These are phyloP conservation scores for Pseudocercospora fuligena DNA, from an alignment of 2,329 filamentous ascomycete genomes.

Conservation along the genomic window DNA sequence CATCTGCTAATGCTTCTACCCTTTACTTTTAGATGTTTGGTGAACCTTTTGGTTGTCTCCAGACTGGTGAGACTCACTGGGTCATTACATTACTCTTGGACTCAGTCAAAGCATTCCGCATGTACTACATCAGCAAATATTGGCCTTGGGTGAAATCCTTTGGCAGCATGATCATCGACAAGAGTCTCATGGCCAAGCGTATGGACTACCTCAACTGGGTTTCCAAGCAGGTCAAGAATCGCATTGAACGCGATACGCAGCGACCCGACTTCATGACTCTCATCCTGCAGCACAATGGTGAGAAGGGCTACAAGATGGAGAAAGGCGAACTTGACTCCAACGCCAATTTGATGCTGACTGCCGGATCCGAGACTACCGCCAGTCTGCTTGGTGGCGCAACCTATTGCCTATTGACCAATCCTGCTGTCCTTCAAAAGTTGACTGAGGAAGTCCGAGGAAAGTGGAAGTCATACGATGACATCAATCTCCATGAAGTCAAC, in stretches of 20 bases:
- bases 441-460: slow-evolving; percentile 47
- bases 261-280: slow-evolving; percentile 54
- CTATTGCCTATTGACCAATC: slow-evolving; percentile 50
- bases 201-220: slow-evolving; percentile 34
- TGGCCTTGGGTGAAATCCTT: slow-evolving; percentile 33
- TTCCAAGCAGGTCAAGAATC: slow-evolving; percentile 33
- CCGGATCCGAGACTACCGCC: slow-evolving; percentile 59
- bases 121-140: slow-evolving; percentile 35
- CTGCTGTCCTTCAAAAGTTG: slow-evolving; percentile 45
- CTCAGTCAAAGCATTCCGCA: slow-evolving; percentile 35
- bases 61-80: slow-evolving; percentile 33
- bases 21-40: slow-evolving; percentile 30
- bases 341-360: slow-evolving; percentile 56
- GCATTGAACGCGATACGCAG: slow-evolving; percentile 37
- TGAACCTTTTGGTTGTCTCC: slow-evolving; percentile 38
- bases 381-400: slow-evolving; percentile 49
- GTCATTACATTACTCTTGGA: slow-evolving; percentile 35
- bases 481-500: slow-evolving; percentile 33
- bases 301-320: slow-evolving; percentile 31
- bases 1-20: slow-evolving; percentile 34
- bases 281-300: slow-evolving; percentile 51
- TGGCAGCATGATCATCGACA: slow-evolving; percentile 29
- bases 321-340: slow-evolving; percentile 42
- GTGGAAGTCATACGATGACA: slow-evolving; percentile 42
- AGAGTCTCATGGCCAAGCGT: slow-evolving; percentile 27